Percentiles rank a stretch among this genome's conserved stretches.
Conservation (phyloP, 108 stramenopile species). For the Stephanodiscus triporus region DNA sequence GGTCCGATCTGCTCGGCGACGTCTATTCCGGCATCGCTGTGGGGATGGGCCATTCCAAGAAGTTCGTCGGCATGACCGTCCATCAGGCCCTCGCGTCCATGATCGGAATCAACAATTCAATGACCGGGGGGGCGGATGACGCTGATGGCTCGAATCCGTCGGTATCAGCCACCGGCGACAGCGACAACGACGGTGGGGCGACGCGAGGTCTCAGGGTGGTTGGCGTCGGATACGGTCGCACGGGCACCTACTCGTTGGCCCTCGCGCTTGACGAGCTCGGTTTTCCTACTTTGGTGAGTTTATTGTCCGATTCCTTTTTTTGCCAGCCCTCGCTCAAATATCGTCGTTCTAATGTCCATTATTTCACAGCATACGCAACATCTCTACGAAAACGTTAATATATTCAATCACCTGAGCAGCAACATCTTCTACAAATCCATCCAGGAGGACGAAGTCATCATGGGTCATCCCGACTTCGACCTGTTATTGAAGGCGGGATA, state of each 20-base stretch:
- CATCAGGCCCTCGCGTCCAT: constrained; percentile 15
- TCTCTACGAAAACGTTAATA: constrained; percentile 66
- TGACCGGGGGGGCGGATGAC: too few species aligned
- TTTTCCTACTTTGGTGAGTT: constrained; percentile 53
- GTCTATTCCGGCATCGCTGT: constrained; percentile 40
- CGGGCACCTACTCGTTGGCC: constrained; percentile 82
- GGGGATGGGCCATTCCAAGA: constrained; percentile 33
- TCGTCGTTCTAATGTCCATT: background rate
- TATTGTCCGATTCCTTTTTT: background rate
- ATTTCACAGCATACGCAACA: constrained; percentile 69
- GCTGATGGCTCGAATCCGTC: background rate
- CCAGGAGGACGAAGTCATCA: constrained; percentile 37
- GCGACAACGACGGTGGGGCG: background rate
- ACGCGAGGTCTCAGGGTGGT: constrained; percentile 61
- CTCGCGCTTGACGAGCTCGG: constrained; percentile 78
- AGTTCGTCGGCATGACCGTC: constrained; percentile 26
- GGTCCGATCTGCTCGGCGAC: constrained; percentile 23
- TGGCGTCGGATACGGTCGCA: constrained; percentile 81
- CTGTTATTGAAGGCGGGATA: constrained; percentile 56
- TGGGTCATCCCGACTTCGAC: constrained; percentile 65
- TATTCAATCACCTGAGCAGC: constrained; percentile 63
- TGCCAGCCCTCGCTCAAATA: background rate
- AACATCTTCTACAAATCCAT: constrained; percentile 64
- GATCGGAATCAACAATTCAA: constrained; percentile 5
- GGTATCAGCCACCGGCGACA: constrained; percentile 1